Evolutionary conservation across 768 basidiomycete genomes (phyloP).

Genomic region (Strobilomyces dryophilus): DNA sequence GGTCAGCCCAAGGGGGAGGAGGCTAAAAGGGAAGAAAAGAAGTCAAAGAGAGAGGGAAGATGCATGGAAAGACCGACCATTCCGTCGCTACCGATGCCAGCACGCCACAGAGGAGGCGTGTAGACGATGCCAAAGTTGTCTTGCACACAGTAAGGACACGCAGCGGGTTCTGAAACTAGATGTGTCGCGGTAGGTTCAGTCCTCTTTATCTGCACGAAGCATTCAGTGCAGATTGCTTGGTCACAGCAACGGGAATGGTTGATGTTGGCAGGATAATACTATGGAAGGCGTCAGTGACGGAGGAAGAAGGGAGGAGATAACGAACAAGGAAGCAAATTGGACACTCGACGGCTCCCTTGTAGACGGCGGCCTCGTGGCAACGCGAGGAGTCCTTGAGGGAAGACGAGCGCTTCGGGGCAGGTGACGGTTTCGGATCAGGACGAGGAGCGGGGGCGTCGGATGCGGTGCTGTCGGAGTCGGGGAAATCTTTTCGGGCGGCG

Average conservation of each 20-base stretch:
- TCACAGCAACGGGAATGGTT: slow-evolving; percentile 98
- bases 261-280: slow-evolving; percentile 98
- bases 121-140: slow-evolving; percentile 96
- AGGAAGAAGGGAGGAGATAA: slow-evolving; percentile 23
- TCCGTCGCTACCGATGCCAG: slow-evolving; percentile 73
- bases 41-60: background rate
- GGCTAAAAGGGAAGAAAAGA: slow-evolving; percentile 23
- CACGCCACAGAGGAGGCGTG: slow-evolving; percentile 72
- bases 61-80: slow-evolving; percentile 41
- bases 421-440: slow-evolving; percentile 30
- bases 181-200: slow-evolving; percentile 93
- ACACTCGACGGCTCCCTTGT: slow-evolving; percentile 86
- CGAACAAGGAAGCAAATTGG: slow-evolving; percentile 96
- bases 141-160: slow-evolving; percentile 97
- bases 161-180: slow-evolving; percentile 92
- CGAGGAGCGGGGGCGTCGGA: slow-evolving; percentile 32
- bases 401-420: slow-evolving; percentile 49
- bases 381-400: slow-evolving; percentile 61
- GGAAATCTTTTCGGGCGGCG: slow-evolving; percentile 68
- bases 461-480: slow-evolving; percentile 46
- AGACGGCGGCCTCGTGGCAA: slow-evolving; percentile 72
- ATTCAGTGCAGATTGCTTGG: slow-evolving; percentile 98
- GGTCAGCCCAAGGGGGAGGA: slow-evolving; percentile 50
- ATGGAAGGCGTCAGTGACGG: slow-evolving; percentile 22
- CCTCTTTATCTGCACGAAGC: slow-evolving; percentile 98